Evolutionary conservation across 176 grass and related monocot genomes (phyloP), one percentile per base, ranked within the genome.

Genomic region (Cenchrus fungigraminus): DNA sequence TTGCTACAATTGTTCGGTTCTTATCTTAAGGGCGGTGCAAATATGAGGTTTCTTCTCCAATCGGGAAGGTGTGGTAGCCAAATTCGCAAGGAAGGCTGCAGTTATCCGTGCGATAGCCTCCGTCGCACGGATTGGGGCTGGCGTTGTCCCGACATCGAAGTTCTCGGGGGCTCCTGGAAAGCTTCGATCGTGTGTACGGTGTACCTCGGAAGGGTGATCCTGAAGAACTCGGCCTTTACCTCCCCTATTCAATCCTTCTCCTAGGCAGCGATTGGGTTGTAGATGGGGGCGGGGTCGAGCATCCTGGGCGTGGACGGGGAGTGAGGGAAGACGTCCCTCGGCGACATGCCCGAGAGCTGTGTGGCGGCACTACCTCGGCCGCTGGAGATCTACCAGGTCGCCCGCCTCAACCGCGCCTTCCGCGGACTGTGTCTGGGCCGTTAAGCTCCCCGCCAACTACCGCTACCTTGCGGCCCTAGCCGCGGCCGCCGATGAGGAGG

Each of bases 281-380:
- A 28, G 63, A 98, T 98, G 96, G 96, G 96, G 31, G 70, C 93
- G 55, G 91, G 91, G 22, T 95, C 96, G 46, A 95, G 89, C 90
- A 67, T 91, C 47, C 67, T 84, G 73, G 90, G 89, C 9, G 84
- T 82, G 19, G 96, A 95, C 8, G 82, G 79, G 52, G 77, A 87
- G 55, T 89, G 72, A 79, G 60, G 81, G 10, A 68, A 90, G 78
- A 91, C 91, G 16, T 92, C 91, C 20, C 91, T 98, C 25, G 96
- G 96, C 50, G 96, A 98, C 91, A 89, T 98, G 91, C 96, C 96
- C 42, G 96, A 95, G 91, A 91, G 96, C 77, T 98, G 93, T 71
- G 87, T 87, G 44, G 96, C 96, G 77, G 81, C 89, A 57, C 58
- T 81, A 95, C 80, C 93, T 98, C 53, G 89, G 95, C 91, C 93